Base-by-base conservation (phyloP, 148 eudicot species). In the Camellia granthamiana region DNA sequence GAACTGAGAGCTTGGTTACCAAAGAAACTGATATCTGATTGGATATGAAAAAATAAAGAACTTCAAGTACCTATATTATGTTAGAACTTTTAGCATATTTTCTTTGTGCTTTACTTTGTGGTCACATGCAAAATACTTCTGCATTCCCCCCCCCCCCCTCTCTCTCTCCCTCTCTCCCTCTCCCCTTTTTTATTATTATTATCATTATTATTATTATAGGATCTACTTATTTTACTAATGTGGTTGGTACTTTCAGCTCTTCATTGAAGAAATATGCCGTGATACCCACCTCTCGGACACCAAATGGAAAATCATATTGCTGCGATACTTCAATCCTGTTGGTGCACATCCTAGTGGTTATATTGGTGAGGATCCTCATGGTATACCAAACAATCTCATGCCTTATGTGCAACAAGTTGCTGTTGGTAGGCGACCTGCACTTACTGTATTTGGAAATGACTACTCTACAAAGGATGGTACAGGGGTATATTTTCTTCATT, bases 361-460 rank as follows among this genome's bases (percentile, higher is more conserved):
- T 79, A 92, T 97, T 74, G 99, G 99, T 52, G 99, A 97, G 82
- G 99, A 94, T 86, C 99, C 99, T 47, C 87, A 89, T 52, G 99
- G 99, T 47, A 81, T 86, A 72, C 99, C 99, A n/a, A 94, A 97
- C 87, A 97, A 97, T 83, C 99, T 97, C 41, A 97, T 97, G 99
- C 99, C 99, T 10, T 94, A 83, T 84, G 88, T 97, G 80, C 99
- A 97, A 84, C 99, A 97, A 92, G 97, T 97, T 62, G 99, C 98
- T 66, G 99, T 97, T 83, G 98, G 95, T 60, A 91, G 99, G 87
- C 88, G 91, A 63, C 88, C 97, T 83, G 89, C 88, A 12, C 83
- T 97, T 73, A 94, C 91, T 4, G 96, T 97, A 47, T 94, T 71
- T 83, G 99, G 99, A 83, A 86, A 87, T 83, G 97, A 97, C 82